Base-by-base conservation (phyloP, 116 monocot genomes). In the Posidonia oceanica region DNA sequence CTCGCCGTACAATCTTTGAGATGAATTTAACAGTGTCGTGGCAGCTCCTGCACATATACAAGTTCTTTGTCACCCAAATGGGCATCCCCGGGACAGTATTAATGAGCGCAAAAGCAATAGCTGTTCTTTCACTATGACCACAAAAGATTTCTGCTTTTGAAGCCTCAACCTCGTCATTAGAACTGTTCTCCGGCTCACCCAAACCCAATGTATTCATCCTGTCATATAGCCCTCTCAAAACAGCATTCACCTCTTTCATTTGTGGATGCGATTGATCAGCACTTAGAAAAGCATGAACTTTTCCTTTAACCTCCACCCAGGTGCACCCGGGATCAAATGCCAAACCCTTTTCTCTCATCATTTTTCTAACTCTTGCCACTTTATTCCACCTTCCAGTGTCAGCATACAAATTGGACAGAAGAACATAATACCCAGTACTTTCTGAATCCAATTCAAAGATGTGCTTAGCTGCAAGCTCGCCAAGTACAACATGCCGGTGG, bases 1-100 rank as follows among this genome's bases (percentile, higher is more conserved):
- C 90, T 64, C 87, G 73, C 39, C 94, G 69, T 3, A 94, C 80
- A 71, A 94, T 73, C 74, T 75, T 87, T 11, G 90, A 87, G 42
- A 90, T 83, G 38, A 63, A 74, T 75, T 87, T 94, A 12, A 90
- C 66, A 65, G 72, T 71, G 20, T n/a, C 38, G 69, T 94, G 94
- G 64, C 90, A 90, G 71, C 64, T 75, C 64, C 39, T 21, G 51
- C 78, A 78, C 78, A 78, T 78, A 60, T 72, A 78, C 38, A 78
- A 53, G 67, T 78, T 78, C 66, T 78, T 78, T 17, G 78, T 78
- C 20, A 78, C 78, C 72, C 66, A 54, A 67, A 78, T 62, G 2
- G 78, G 78, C 16, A 54, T 71, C 4, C 78, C 78, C 2, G 78
- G 78, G 4, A 74, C 55, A 42, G 65, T 74, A 39, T 74, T 70